A percentile compares a stretch with the other conserved stretches of the same genome.
Evolutionary conservation across 2,329 filamentous ascomycete genomes (phyloP).

Genomic region (Beauveria medogensis): DNA sequence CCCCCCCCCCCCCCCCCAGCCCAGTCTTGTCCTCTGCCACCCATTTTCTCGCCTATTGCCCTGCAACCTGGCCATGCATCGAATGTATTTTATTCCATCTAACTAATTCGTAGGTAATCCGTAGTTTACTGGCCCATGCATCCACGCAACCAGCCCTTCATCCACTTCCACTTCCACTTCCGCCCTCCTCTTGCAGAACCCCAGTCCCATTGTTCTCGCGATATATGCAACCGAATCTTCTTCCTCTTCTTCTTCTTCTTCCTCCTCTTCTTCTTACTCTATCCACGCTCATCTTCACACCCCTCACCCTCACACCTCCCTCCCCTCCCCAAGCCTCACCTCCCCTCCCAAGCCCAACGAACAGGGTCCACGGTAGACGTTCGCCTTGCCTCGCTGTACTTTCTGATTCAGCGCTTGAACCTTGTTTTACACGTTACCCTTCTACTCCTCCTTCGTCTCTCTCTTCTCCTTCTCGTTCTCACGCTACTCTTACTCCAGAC

Average conservation of each 20-base stretch:
- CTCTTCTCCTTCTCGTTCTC: not conserved
- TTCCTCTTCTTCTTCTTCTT: not conserved
- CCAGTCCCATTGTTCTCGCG: not conserved
- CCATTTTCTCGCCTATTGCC: no score
- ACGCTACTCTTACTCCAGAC: not conserved
- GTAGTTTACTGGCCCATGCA: not conserved
- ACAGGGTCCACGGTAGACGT: constrained; percentile 9
- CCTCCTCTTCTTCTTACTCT: not conserved
- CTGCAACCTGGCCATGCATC: no score
- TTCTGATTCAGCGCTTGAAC: constrained; percentile 10
- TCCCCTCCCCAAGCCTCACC: not conserved
- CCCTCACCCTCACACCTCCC: not conserved
- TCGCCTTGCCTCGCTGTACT: not conserved
- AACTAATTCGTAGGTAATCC: no score
- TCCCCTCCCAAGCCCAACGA: not conserved
- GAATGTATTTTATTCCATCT: no score
- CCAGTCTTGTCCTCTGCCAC: no score
- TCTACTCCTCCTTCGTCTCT: not conserved
- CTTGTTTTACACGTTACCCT: constrained; percentile 6
- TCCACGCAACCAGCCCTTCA: not conserved
- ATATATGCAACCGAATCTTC: constrained; percentile 1
- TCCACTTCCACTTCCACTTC: not conserved
- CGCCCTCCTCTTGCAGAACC: not conserved
- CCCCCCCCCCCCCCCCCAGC: no score
- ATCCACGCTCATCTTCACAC: not conserved